A percentile compares a stretch with the other conserved stretches of the same genome.
Evolutionary conservation across 495 filamentous ascomycete genomes (phyloP).

Genomic region (Neurospora sp.): DNA sequence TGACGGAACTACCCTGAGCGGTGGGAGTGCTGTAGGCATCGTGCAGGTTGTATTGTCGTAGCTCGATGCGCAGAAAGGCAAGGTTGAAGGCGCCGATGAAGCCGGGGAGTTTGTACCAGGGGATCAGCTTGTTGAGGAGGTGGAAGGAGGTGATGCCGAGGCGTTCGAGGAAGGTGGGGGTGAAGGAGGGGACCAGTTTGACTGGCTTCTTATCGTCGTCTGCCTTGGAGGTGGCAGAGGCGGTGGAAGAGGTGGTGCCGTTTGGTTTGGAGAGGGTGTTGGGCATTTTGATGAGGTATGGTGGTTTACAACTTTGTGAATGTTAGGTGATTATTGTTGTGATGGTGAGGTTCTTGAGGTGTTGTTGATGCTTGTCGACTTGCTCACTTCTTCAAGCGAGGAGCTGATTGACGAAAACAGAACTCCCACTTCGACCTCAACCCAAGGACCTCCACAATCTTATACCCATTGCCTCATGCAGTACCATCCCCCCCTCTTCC

Average conservation of each 20-base stretch:
- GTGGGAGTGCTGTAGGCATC: constrained; percentile 24
- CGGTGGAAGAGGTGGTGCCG: neutral
- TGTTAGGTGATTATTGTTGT: neutral
- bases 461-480: neutral
- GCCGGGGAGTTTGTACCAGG: constrained; percentile 31
- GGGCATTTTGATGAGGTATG: neutral
- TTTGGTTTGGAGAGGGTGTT: neutral
- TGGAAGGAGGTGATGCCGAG: constrained; percentile 22
- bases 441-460: neutral
- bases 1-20: constrained; percentile 17
- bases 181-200: constrained; percentile 5
- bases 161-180: constrained; percentile 12
- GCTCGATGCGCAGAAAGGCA: constrained; percentile 26
- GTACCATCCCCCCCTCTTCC: too few species aligned
- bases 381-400: neutral
- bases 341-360: neutral
- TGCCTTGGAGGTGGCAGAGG: neutral
- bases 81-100: constrained; percentile 29
- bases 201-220: neutral
- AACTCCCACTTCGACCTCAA: neutral
- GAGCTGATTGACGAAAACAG: neutral
- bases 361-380: neutral
- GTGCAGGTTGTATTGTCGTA: constrained; percentile 30
- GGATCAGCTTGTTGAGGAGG: constrained; percentile 23
- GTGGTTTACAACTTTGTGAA: neutral